Percentiles rank a stretch among this genome's conserved stretches.
Conservation (phyloP, 2,329 filamentous ascomycete genomes). For the Fusarium verrucosum region DNA sequence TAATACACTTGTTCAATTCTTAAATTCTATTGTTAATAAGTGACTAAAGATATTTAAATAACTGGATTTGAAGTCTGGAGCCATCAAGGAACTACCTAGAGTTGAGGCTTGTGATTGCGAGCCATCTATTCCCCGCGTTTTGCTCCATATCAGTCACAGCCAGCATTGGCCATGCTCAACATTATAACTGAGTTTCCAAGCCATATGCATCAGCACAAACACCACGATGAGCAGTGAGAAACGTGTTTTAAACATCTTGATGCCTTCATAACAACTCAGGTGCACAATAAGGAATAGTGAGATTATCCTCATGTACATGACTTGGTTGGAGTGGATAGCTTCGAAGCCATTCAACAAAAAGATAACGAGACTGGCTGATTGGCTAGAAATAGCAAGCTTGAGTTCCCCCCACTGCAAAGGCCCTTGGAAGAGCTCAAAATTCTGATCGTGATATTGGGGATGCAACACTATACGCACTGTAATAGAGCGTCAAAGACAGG, state of each 20-base stretch:
- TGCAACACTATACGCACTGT: background rate
- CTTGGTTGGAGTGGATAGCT: background rate
- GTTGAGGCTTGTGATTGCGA: background rate
- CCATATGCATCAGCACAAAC: background rate
- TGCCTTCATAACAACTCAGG: no score
- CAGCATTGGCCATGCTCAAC: background rate
- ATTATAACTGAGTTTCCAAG: background rate
- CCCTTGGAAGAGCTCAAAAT: slow-evolving; percentile 5
- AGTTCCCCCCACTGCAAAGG: slow-evolving; percentile 15
- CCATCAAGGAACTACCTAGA: background rate
- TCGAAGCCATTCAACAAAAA: slow-evolving; percentile 5
- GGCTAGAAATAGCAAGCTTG: background rate
- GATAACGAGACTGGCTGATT: slow-evolving; percentile 14
- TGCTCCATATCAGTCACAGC: background rate
- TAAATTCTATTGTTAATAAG: background rate
- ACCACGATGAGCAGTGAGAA: background rate
- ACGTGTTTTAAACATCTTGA: background rate
- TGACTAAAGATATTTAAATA: background rate
- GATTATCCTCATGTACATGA: background rate
- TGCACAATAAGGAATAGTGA: background rate
- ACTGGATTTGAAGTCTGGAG: background rate
- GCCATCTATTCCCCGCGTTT: background rate
- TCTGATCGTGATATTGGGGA: slow-evolving; percentile 1
- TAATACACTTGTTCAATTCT: background rate
- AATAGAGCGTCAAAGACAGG: rapidly evolving